Conservation (phyloP, 441 rosid species). For the Gossypium trilobum region DNA sequence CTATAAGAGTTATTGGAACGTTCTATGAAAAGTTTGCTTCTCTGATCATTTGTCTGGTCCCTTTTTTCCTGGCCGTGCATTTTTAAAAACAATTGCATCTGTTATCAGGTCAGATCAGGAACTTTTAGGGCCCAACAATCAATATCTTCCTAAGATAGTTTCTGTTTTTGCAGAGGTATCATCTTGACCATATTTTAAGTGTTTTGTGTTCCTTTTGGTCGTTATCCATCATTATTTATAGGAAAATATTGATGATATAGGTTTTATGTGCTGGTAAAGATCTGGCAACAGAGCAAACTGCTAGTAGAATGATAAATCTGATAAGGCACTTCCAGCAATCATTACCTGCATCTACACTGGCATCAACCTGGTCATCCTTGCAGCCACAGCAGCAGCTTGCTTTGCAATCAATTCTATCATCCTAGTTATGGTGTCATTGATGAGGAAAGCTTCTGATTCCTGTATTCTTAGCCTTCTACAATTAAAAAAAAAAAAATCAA, state of each 20-base stretch:
- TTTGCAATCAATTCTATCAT: conserved; percentile 41
- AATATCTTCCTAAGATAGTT: conserved; percentile 45
- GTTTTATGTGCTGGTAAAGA: conserved; percentile 34
- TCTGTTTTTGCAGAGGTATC: conserved; percentile 47
- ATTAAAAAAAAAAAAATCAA: not conserved
- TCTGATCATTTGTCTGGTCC: not conserved
- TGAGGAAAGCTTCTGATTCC: not conserved
- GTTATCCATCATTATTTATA: not conserved
- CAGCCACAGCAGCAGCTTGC: conserved; percentile 48
- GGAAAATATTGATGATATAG: conserved; percentile 19
- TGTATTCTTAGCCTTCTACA: not conserved
- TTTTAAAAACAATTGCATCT: conserved; percentile 2
- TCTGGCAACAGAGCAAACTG: conserved; percentile 45
- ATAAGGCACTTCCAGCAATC: conserved; percentile 47
- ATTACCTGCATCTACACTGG: conserved; percentile 39
- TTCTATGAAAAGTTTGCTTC: not conserved
- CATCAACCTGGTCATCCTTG: conserved; percentile 47
- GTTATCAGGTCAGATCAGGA: conserved; percentile 41
- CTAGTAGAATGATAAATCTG: conserved; percentile 38
- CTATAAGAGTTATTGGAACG: not conserved
- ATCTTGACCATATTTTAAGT: not conserved
- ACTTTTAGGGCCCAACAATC: conserved; percentile 38
- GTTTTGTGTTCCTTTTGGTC: not conserved
- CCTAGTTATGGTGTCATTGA: conserved; percentile 16
- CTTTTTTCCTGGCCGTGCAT: not conserved